Evolutionary conservation across 768 basidiomycete species (phyloP).

Genomic region (Lentinula sp.): DNA sequence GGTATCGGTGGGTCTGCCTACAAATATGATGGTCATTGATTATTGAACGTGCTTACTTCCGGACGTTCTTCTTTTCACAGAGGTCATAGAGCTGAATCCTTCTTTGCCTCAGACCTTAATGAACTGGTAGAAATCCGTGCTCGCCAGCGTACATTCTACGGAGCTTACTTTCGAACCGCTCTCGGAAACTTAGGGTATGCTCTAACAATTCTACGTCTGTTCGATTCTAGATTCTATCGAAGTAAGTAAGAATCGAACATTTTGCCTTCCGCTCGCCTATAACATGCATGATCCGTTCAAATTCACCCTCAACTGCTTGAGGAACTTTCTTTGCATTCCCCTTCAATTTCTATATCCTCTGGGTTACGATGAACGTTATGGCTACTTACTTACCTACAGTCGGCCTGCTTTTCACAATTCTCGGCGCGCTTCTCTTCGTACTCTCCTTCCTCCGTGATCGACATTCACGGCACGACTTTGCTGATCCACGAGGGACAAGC

Average conservation of each 20-base stretch:
- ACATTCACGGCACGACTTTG: conserved; percentile 71
- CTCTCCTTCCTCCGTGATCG: conserved; percentile 54
- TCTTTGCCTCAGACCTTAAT: conserved; percentile 43
- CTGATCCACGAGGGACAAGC: conserved; percentile 37
- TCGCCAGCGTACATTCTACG: conserved; percentile 76
- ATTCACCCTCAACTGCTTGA: neutral
- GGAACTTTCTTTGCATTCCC: neutral
- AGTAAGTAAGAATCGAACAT: conserved; percentile 38
- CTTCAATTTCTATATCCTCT: neutral
- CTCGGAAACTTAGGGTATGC: conserved; percentile 70
- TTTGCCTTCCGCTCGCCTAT: neutral
- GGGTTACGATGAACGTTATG: neutral
- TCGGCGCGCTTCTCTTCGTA: conserved; percentile 56
- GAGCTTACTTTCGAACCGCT: conserved; percentile 74
- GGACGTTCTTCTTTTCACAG: conserved; percentile 14
- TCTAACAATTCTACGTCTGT: conserved; percentile 71
- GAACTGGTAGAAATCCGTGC: conserved; percentile 75
- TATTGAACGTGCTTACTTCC: neutral
- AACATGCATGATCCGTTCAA: neutral
- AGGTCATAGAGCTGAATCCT: conserved; percentile 45
- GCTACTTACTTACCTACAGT: conserved; percentile 19
- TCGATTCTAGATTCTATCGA: conserved; percentile 64
- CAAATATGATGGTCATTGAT: neutral
- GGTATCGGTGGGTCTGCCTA: conserved; percentile 1
- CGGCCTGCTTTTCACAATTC: conserved; percentile 58